Base-by-base conservation (phyloP, 164 flowering plant species). In the Annona squamosa region DNA sequence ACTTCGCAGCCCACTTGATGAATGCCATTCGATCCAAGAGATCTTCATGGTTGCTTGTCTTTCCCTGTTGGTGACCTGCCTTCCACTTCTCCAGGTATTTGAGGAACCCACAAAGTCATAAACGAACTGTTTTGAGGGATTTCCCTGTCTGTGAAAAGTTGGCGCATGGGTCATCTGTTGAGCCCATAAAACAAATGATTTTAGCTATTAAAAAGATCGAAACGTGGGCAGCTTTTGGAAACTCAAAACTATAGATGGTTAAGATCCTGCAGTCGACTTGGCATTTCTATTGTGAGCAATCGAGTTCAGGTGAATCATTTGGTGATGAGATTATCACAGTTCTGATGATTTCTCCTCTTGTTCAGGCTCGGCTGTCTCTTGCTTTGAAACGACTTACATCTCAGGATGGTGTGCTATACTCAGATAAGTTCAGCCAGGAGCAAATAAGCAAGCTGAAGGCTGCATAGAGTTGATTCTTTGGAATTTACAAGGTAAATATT, bases 321-420 rank as follows among this genome's bases (percentile, higher is more conserved):
- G 7, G 45, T n/a, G 57, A 56, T 16, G 37, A 5, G 61, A 41
- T 12, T 10, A 13, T 43, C 37, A 26, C 48, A 41, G 13, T 57
- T 26, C 13, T 56, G 17, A 37, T 57, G 4, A 16, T 12, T 19
- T 16, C 64, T 57, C 17, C 17, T 44, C 17, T 48, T 44, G n/a
- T 26, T 43, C 83, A 89, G 93, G 84, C 94, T 17, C 86, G 92
- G 37, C 86, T 88, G 71, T 76, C 62, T 42, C 74, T 88, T 10
- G 86, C 92, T 70, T 80, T 87, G 7, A 59, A 73, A 46, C 86
- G 93, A 44, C 89, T 93, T 64, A 75, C 84, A 57, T 87, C 89
- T 67, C 87, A 85, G 0, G 65, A 75, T 47, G 85, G 94, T 59
- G 68, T 88, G 59, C 87, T 92, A 4, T 82, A 81, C 74, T 77